Conservation (phyloP, 2,329 filamentous ascomycete genomes). For the Colletotrichum echinochloae region DNA sequence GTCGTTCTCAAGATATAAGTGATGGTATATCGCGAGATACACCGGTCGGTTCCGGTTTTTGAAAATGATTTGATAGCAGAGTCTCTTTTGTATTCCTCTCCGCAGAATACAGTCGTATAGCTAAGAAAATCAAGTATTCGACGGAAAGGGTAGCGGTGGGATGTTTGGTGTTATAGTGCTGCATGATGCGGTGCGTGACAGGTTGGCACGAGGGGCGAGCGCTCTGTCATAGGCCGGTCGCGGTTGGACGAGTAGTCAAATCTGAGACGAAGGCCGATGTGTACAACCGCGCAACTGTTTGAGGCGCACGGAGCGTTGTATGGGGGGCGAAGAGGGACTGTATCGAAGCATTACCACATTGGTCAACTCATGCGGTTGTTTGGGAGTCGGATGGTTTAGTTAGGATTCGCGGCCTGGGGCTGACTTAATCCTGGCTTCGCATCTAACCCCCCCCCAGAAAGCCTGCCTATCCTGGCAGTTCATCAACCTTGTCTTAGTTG, state of each 20-base stretch:
- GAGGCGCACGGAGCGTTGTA: constrained; percentile 39
- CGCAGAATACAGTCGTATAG: constrained; percentile 24
- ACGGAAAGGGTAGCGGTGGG: constrained; percentile 10
- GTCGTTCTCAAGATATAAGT: not conserved
- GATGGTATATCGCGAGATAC: not conserved
- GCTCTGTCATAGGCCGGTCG: constrained; percentile 36
- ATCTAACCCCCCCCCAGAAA: constrained; percentile 5
- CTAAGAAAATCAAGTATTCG: not conserved
- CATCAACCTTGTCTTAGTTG: constrained; percentile 10
- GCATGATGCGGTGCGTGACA: constrained; percentile 31
- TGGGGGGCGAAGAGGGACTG: constrained; percentile 20
- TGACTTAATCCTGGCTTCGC: constrained; percentile 34
- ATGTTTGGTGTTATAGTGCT: constrained; percentile 35
- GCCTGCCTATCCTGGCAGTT: constrained; percentile 21
- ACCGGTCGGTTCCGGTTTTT: not conserved
- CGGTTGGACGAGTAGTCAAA: constrained; percentile 38
- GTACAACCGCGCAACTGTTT: constrained; percentile 40
- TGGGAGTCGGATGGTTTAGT: not conserved
- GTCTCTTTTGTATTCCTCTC: constrained; percentile 35
- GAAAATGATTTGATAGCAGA: constrained; percentile 7
- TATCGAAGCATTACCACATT: constrained; percentile 32
- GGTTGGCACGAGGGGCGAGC: constrained; percentile 34
- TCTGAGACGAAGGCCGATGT: constrained; percentile 40
- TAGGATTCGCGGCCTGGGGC: constrained; percentile 24
- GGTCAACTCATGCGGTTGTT: constrained; percentile 35